Base-by-base conservation (phyloP, 78 protist genomes). In the Pigoraptor vietnamica region DNA sequence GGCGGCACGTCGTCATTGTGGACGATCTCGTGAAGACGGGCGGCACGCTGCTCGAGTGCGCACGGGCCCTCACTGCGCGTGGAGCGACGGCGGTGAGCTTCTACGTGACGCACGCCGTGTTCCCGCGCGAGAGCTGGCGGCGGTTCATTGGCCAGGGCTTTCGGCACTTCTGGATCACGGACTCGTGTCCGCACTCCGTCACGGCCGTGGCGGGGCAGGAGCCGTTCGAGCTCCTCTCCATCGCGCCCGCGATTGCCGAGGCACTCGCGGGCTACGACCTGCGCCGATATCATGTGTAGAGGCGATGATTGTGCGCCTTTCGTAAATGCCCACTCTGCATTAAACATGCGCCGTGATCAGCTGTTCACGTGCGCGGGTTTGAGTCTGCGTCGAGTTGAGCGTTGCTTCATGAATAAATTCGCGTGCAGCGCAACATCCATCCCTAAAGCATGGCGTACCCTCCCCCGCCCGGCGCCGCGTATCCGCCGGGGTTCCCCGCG, bases 11-110 rank as follows among this genome's bases (percentile, higher is more conserved):
- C 81, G 89, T 94, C 25, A 84, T 94, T 37, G 94, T 94, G n/a
- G 96, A 94, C 79, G 96, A 94, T 32, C 81, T 94, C 23, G 93
- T 93, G 24, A 21, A 93, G 82, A 82, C 94, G 1, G 96, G 96
- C 14, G 94, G 93, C 9, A 94, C 96, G 33, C 93, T 94, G 37
- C 25, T 91, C 14, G 32, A 34, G 87, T 94, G 96, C 91, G 55
- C 79, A 19, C 24, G 87, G 1, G 90, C 84, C 25, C 14, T 91
- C 88, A 23, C 24, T 33, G 34, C 0, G 25, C 40, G 10, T 0
- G 96, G 94, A 0, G 93, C 95, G 0, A 0, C 39, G 24, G 0
- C 23, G 21, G 93, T 94, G 33, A 25, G 39, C 56, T 92, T 39
- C n/a, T 94, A 36, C 40, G 86, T 39, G 39, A 88, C 95, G 39